Evolutionary conservation across 768 basidiomycete species (phyloP).

Genomic region (Termitomyces eurrhizus): DNA sequence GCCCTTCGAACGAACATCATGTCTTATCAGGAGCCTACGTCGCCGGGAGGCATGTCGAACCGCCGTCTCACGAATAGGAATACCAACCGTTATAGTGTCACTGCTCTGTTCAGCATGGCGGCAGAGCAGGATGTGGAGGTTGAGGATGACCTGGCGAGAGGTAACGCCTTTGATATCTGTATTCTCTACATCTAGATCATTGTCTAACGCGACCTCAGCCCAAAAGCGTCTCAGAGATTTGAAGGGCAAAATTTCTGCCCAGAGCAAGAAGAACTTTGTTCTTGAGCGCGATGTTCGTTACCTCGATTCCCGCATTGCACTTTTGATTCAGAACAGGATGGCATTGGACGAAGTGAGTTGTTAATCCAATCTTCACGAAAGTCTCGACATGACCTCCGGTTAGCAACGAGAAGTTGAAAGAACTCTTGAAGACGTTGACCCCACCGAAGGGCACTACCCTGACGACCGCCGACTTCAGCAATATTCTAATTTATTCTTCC

Average conservation of each 20-base stretch:
- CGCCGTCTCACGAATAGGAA: slow-evolving; percentile 87
- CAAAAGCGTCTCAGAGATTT: slow-evolving; percentile 96
- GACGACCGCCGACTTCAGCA: slow-evolving; percentile 94
- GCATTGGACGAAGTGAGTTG: slow-evolving; percentile 83
- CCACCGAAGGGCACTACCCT: slow-evolving; percentile 87
- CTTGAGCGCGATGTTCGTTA: slow-evolving; percentile 98
- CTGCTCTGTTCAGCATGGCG: slow-evolving; percentile 94
- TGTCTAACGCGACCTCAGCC: slow-evolving; percentile 42
- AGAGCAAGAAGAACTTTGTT: slow-evolving; percentile 99
- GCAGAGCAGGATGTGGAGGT: slow-evolving; percentile 98
- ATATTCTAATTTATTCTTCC: slow-evolving; percentile 98
- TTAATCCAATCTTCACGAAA: slow-evolving; percentile 6
- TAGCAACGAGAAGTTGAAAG: slow-evolving; percentile 94
- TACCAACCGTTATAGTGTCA: slow-evolving; percentile 95
- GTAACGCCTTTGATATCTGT: slow-evolving; percentile 41
- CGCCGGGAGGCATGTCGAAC: slow-evolving; percentile 62
- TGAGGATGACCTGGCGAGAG: slow-evolving; percentile 93
- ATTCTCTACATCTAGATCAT: slow-evolving; percentile 1
- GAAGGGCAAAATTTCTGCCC: slow-evolving; percentile 94
- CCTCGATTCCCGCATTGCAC: slow-evolving; percentile 93
- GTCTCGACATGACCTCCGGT: slow-evolving; percentile 10
- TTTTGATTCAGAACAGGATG: slow-evolving; percentile 98
- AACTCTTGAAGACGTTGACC: slow-evolving; percentile 94
- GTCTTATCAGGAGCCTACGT: slow-evolving; percentile 62
- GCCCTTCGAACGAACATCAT: slow-evolving; percentile 36